A percentile compares a stretch with the other conserved stretches of the same genome.
Conservation (phyloP, 805 yeast species). For the Hagleromyces aurorensis region DNA sequence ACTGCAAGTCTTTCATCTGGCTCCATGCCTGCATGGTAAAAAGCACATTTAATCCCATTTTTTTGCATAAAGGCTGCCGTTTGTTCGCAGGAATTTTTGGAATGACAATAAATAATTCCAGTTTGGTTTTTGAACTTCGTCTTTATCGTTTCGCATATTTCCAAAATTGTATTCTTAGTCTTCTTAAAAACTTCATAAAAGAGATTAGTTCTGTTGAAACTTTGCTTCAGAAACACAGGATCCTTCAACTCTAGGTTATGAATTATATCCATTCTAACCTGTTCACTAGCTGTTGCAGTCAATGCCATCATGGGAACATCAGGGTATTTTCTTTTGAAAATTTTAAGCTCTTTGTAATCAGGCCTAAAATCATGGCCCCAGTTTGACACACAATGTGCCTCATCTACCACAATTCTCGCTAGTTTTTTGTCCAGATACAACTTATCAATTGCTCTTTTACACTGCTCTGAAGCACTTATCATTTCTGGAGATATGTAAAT, state of each 20-base stretch:
- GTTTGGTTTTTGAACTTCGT: slow-evolving; percentile 47
- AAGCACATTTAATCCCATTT: slow-evolving; percentile 61
- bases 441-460: slow-evolving; percentile 52
- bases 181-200: slow-evolving; percentile 72
- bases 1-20: slow-evolving; percentile 61
- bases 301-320: slow-evolving; percentile 88
- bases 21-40: slow-evolving; percentile 93
- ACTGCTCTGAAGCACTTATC: slow-evolving; percentile 67
- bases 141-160: slow-evolving; percentile 50
- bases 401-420: slow-evolving; percentile 90
- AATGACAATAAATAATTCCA: slow-evolving; percentile 91
- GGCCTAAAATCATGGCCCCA: slow-evolving; percentile 99
- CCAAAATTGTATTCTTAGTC: slow-evolving; percentile 43
- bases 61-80: slow-evolving; percentile 53
- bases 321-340: slow-evolving; percentile 67
- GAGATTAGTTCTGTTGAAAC: slow-evolving; percentile 84
- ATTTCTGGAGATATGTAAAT: slow-evolving; percentile 92
- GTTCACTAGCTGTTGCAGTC: slow-evolving; percentile 94
- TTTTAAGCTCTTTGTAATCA: slow-evolving; percentile 75
- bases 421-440: slow-evolving; percentile 49
- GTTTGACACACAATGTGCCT: slow-evolving; percentile 94
- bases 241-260: slow-evolving; percentile 59
- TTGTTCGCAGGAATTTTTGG: slow-evolving; percentile 81
- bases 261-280: slow-evolving; percentile 77
- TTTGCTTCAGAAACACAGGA: slow-evolving; percentile 70